phyloP scores from a whole-genome alignment of 2,329 filamentous ascomycete genomes.

The Trichoderma hamatum region DNA sequence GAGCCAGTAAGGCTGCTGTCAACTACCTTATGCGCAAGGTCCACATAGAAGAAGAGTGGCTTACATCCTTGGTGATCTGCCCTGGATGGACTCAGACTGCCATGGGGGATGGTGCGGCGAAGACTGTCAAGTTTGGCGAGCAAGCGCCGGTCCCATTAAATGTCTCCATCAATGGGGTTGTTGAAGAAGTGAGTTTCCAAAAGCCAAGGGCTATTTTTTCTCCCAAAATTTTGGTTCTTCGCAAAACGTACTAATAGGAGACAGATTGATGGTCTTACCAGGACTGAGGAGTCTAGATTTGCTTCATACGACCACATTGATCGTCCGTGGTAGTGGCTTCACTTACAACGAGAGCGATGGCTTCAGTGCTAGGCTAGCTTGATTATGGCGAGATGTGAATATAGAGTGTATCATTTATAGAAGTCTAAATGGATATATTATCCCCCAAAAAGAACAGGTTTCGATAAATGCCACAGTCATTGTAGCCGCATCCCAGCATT shows the following conservation, averaged over 20 bases:
- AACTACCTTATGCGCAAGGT: constrained; percentile 18
- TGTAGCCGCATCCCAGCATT: neutral
- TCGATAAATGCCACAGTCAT: too few relatives aligned
- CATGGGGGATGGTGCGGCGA: neutral
- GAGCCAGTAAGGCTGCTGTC: constrained; percentile 3
- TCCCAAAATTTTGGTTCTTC: too few relatives aligned
- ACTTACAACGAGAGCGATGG: neutral
- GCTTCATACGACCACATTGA: constrained; percentile 3
- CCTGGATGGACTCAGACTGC: constrained; percentile 11
- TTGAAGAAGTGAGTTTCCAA: neutral
- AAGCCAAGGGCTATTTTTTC: neutral
- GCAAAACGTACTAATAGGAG: neutral
- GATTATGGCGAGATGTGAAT: neutral
- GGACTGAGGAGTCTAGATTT: neutral
- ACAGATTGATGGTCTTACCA: neutral
- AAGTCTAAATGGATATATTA: neutral
- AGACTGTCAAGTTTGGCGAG: neutral
- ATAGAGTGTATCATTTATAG: neutral
- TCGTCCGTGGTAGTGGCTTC: neutral
- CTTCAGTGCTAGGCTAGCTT: neutral
- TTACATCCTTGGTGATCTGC: neutral
- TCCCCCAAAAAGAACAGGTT: neutral
- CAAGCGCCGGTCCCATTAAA: constrained; percentile 7
- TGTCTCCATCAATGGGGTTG: neutral
- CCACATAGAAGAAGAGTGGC: constrained; percentile 7